A percentile compares a stretch with the other conserved stretches of the same genome.
These are phyloP conservation scores for Kodamaea anthophila DNA, from an alignment of 1,139 yeast species.

Conservation along the genomic window DNA sequence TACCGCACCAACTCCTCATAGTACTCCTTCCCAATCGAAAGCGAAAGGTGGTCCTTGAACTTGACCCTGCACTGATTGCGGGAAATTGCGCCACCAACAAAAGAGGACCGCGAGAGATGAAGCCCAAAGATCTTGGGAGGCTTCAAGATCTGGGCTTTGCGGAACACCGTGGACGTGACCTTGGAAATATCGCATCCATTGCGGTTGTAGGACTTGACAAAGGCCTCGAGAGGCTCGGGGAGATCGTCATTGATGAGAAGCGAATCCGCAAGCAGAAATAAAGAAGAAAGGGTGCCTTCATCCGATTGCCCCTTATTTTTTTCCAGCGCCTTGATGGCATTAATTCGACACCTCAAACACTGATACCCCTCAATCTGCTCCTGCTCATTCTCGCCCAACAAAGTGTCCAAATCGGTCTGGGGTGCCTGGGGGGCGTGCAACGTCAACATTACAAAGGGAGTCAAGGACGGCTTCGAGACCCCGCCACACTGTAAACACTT, in stretches of 20 bases:
- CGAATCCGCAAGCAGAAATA: slow-evolving; percentile 15
- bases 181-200: slow-evolving; percentile 39
- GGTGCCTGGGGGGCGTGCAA: slow-evolving; percentile 63
- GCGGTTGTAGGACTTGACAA: slow-evolving; percentile 39
- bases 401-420: slow-evolving; percentile 42
- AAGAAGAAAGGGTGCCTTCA: slow-evolving; percentile 8
- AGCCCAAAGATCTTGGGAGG: slow-evolving; percentile 69
- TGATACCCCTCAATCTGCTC: slow-evolving; percentile 80
- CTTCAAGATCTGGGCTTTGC: slow-evolving; percentile 53
- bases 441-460: slow-evolving; percentile 68
- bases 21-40: slow-evolving; percentile 45
- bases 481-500: slow-evolving; percentile 63
- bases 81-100: slow-evolving; percentile 60
- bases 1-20: slow-evolving; percentile 32
- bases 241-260: slow-evolving; percentile 61
- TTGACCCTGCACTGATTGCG: slow-evolving; percentile 73
- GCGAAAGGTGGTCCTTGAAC: slow-evolving; percentile 52
- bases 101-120: slow-evolving; percentile 79
- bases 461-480: slow-evolving; percentile 52
- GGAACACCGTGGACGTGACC: slow-evolving; percentile 59
- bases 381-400: slow-evolving; percentile 53
- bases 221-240: slow-evolving; percentile 36
- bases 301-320: not conserved
- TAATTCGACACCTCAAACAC: slow-evolving; percentile 63
- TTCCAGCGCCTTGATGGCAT: slow-evolving; percentile 38